These are phyloP conservation scores for Magnusiomyces fungicola DNA, from an alignment of 1,139 yeast species.

Conservation along the genomic window DNA sequence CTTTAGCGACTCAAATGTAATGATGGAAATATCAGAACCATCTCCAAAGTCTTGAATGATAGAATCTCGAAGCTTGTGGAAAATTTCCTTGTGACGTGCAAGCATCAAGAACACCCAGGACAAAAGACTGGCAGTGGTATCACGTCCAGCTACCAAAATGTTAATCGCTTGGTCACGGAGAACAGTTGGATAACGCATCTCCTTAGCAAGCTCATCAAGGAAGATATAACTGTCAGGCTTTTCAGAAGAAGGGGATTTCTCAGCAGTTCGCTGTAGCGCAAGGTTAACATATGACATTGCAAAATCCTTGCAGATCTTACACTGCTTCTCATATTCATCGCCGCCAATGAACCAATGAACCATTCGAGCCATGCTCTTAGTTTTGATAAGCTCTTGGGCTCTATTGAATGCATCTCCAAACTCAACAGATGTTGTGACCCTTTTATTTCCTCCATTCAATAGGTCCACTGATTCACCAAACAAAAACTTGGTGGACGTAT, in stretches of 20 bases:
- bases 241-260: conserved; percentile 24
- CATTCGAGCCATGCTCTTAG: conserved; percentile 36
- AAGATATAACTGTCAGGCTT: conserved; percentile 34
- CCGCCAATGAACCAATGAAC: conserved; percentile 35
- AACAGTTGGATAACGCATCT: conserved; percentile 41
- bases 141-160: conserved; percentile 47
- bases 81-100: conserved; percentile 38
- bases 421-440: conserved; percentile 21
- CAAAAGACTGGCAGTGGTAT: conserved; percentile 46
- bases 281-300: conserved; percentile 30
- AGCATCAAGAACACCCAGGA: conserved; percentile 41
- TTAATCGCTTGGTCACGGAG: conserved; percentile 46
- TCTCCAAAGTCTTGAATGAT: conserved; percentile 21
- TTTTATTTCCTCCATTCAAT: conserved; percentile 30
- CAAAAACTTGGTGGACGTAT: conserved; percentile 51
- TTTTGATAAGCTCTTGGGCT: conserved; percentile 36
- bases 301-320: conserved; percentile 27
- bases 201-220: conserved; percentile 44
- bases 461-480: conserved; percentile 48
- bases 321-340: conserved; percentile 30
- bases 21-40: conserved; percentile 10
- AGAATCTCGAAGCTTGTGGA: conserved; percentile 35
- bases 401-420: conserved; percentile 42
- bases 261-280: conserved; percentile 20
- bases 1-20: conserved; percentile 43